A percentile compares a stretch with the other conserved stretches of the same genome.
Evolutionary conservation across 805 yeast species (phyloP).

Genomic region (Cyberlindnera sargentensis): DNA sequence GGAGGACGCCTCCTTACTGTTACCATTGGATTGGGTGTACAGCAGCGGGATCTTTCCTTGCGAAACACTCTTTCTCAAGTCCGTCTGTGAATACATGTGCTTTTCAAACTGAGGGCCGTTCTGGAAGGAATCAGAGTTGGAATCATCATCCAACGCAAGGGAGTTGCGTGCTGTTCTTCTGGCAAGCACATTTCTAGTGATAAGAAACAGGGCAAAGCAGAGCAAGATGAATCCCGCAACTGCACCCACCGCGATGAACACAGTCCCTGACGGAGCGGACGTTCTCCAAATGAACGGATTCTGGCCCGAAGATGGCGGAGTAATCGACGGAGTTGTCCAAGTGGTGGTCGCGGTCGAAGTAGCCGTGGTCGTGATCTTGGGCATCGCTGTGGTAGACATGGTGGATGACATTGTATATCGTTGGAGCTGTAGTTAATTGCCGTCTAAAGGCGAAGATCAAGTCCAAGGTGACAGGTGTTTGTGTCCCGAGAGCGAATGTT

Average conservation of each 20-base stretch:
- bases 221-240: slow-evolving; percentile 53
- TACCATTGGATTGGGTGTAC: slow-evolving; percentile 7
- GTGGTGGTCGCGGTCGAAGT: slow-evolving; percentile 12
- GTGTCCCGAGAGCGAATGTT: no score
- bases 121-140: slow-evolving; percentile 9
- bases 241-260: slow-evolving; percentile 75
- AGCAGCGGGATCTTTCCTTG: slow-evolving; percentile 16
- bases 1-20: slow-evolving; percentile 4
- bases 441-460: no score
- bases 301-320: slow-evolving; percentile 46
- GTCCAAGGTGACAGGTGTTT: no score
- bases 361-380: slow-evolving; percentile 5
- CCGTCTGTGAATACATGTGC: neutral
- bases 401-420: neutral
- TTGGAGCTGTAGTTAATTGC: no score
- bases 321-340: slow-evolving; percentile 27
- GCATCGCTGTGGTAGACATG: slow-evolving; percentile 7
- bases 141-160: slow-evolving; percentile 19
- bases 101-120: slow-evolving; percentile 10
- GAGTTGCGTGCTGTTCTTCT: slow-evolving; percentile 45
- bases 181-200: slow-evolving; percentile 40
- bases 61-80: slow-evolving; percentile 8
- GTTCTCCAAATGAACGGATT: slow-evolving; percentile 61
- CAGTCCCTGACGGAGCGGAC: slow-evolving; percentile 62
- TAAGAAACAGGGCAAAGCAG: slow-evolving; percentile 45